A percentile compares a stretch with the other conserved stretches of the same genome.
These are phyloP conservation scores for Peniophora sp. DNA, from an alignment of 1,284 basidiomycete species.

Conservation along the genomic window DNA sequence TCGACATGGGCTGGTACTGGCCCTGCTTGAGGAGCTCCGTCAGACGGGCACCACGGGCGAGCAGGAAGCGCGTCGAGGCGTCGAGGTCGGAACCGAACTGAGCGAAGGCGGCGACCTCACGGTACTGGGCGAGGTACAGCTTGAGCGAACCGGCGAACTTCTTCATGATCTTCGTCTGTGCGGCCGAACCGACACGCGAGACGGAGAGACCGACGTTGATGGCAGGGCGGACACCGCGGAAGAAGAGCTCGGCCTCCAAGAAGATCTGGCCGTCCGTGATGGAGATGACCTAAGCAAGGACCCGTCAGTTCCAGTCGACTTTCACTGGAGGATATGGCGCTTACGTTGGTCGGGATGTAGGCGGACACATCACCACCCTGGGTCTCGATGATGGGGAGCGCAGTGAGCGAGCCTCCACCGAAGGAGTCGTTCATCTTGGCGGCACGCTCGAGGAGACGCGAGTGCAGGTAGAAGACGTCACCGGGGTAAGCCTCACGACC, in stretches of 20 bases:
- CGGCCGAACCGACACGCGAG: conserved; percentile 98
- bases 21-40: conserved; percentile 97
- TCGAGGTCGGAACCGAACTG: conserved; percentile 99
- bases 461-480: conserved; percentile 99
- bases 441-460: conserved; percentile 98
- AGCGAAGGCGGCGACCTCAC: conserved; percentile 99
- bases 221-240: conserved; percentile 98
- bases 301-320: conserved; percentile 5
- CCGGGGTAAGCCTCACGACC: conserved; percentile 99
- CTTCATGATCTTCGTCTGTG: conserved; percentile 99
- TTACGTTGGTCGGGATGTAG: conserved; percentile 84
- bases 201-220: conserved; percentile 99
- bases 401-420: conserved; percentile 97
- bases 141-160: conserved; percentile 99
- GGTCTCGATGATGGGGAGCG: conserved; percentile 98
- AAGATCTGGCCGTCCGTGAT: conserved; percentile 99
- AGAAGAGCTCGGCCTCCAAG: conserved; percentile 99
- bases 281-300: conserved; percentile 72
- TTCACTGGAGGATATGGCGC: conserved; percentile 18
- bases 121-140: conserved; percentile 99
- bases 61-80: conserved; percentile 95
- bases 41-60: conserved; percentile 95
- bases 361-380: conserved; percentile 99
- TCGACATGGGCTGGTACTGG: conserved; percentile 89
- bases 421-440: conserved; percentile 99